Evolutionary conservation across 176 grass and related monocot genomes (phyloP), one percentile per base, ranked within the genome.

Genomic region (Oryza officinalis): DNA sequence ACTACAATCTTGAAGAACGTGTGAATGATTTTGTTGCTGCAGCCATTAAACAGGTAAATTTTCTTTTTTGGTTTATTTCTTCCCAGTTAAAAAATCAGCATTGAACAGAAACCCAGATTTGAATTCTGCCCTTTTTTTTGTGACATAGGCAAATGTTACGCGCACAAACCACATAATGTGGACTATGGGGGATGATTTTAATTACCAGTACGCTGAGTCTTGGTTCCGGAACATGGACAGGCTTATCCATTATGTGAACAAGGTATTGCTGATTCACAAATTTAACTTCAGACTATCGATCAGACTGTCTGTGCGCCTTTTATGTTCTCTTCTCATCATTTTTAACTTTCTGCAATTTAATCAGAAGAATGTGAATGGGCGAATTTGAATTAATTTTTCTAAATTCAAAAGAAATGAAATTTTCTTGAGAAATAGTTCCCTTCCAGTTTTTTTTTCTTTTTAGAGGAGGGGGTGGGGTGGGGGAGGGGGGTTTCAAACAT

Each of bases 131-230:
- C 35, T 37, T 37, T 86, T 43, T 78, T 88, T 74, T 13, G 22
- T 32, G 72, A 44, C 79, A 86, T 76, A 94, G 95, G 95, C 95
- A 68, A 94, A 97, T 41, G 78, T 97, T 80, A 94, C 92, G 13
- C 92, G 86, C 69, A 89, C 90, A 76, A 92, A 94, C 71, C 95
- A 97, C 87, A 93, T 97, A 74, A 97, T 97, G 95, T 97, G 92
- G 92, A 97, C 95, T 40, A 97, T 94, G 92, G 95, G 95, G 6
- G 88, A 97, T 81, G 95, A 97, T 93, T 97, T 97, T 61, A 80
- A 88, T 52, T 97, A 97, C 47, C 90, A 97, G 73, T 97, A 94
- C 76, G 92, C 95, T 40, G 95, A 97, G 89, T 94, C 92, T 69
- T 97, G 92, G 92, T 97, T 97, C 77, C 88, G 80, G 64, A 91